Conservation (phyloP, 2,329 filamentous ascomycete genomes). For the Sclerotiophoma versabilis region DNA sequence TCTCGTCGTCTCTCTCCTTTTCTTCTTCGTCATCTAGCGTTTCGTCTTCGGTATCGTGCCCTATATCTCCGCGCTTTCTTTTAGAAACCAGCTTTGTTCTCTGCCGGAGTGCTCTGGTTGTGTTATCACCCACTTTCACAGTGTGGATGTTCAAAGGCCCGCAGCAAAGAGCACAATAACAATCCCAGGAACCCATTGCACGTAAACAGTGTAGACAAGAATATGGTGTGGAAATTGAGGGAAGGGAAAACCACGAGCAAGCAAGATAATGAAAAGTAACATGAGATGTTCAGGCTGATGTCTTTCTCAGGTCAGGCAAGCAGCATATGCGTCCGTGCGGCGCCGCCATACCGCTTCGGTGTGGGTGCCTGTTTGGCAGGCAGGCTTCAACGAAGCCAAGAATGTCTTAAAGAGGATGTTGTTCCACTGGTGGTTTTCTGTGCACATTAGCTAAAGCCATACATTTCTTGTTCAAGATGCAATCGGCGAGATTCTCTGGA, state of each 20-base stretch:
- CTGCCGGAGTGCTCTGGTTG: slow-evolving; percentile 9
- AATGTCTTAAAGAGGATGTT: no score
- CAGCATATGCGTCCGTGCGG: not conserved
- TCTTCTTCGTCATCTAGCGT: no score
- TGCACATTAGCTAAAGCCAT: no score
- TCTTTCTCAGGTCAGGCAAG: not conserved
- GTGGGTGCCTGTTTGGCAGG: not conserved
- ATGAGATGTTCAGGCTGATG: not conserved
- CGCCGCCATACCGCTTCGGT: not conserved
- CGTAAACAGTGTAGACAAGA: not conserved
- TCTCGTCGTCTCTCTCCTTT: no score
- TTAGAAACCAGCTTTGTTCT: slow-evolving; percentile 6
- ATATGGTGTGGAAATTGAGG: not conserved
- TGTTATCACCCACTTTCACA: slow-evolving; percentile 14
- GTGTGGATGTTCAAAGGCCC: slow-evolving; percentile 7
- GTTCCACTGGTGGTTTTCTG: not conserved
- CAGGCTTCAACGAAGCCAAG: not conserved
- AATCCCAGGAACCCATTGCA: slow-evolving; percentile 27
- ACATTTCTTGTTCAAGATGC: no score
- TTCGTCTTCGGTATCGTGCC: not conserved
- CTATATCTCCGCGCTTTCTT: not conserved
- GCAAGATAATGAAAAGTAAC: not conserved
- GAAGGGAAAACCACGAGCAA: no score
- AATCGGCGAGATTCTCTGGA: no score
- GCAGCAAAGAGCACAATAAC: slow-evolving; percentile 30